Evolutionary conservation across 495 filamentous ascomycete species (phyloP).

Genomic region (Daldinia caldariorum): DNA sequence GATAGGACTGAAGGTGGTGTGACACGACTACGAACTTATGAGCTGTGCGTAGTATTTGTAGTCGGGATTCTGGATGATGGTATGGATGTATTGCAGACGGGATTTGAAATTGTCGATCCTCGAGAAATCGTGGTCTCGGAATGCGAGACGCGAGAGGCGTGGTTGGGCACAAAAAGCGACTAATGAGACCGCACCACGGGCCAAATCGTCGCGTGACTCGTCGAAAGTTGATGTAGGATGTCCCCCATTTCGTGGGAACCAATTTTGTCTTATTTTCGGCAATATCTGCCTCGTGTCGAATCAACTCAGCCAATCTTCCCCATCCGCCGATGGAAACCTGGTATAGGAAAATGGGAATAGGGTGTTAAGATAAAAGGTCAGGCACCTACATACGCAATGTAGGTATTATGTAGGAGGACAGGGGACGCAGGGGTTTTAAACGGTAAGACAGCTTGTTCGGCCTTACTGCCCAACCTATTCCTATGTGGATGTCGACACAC

Average conservation of each 20-base stretch:
- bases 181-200: constrained; percentile 30
- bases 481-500: constrained; percentile 1
- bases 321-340: constrained; percentile 12
- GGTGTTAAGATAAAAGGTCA: background rate
- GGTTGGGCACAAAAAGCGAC: constrained; percentile 32
- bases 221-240: constrained; percentile 27
- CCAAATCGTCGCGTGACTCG: constrained; percentile 38
- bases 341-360: background rate
- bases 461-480: constrained; percentile 39
- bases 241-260: constrained; percentile 24
- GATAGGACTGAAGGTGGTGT: constrained; percentile 26
- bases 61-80: constrained; percentile 24
- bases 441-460: constrained; percentile 18
- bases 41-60: constrained; percentile 27
- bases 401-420: background rate
- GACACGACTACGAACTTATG: constrained; percentile 37
- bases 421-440: constrained; percentile 6
- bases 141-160: constrained; percentile 32
- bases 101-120: constrained; percentile 27
- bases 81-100: constrained; percentile 18
- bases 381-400: constrained; percentile 3
- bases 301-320: constrained; percentile 26
- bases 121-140: constrained; percentile 16
- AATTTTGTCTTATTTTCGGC: constrained; percentile 13
- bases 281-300: constrained; percentile 26